A percentile compares a stretch with the other conserved stretches of the same genome.
These are phyloP conservation scores for Leptoxyphium fumago DNA, from an alignment of 2,329 filamentous ascomycete species.

Conservation along the genomic window DNA sequence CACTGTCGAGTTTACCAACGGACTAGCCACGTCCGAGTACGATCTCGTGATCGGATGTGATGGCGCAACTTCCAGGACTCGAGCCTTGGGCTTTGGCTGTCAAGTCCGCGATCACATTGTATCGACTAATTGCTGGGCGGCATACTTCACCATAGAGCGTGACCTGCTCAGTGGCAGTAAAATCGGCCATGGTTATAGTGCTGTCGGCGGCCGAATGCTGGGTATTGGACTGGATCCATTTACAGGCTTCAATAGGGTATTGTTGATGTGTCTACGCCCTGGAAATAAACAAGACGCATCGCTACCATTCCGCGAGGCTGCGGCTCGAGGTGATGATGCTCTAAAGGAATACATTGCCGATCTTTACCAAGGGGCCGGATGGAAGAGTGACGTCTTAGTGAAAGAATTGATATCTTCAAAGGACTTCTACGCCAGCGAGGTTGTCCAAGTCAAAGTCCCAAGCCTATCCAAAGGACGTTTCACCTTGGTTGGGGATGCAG, in stretches of 20 bases:
- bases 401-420: constrained; percentile 7
- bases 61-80: constrained; percentile 32
- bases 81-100: constrained; percentile 29
- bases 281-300: constrained; percentile 14
- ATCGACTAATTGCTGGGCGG: constrained; percentile 25
- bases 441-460: constrained; percentile 21
- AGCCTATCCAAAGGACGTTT: constrained; percentile 20
- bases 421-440: constrained; percentile 14
- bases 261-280: constrained; percentile 24
- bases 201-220: constrained; percentile 25
- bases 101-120: constrained; percentile 25
- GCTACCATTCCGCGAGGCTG: constrained; percentile 26
- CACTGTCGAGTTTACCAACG: constrained; percentile 28
- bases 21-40: constrained; percentile 22
- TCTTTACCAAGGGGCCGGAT: constrained; percentile 8
- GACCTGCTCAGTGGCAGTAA: constrained; percentile 26
- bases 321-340: constrained; percentile 20
- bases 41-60: constrained; percentile 37
- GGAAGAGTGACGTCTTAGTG: constrained; percentile 9
- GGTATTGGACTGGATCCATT: constrained; percentile 20
- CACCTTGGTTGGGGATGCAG: constrained; percentile 28
- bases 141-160: constrained; percentile 27
- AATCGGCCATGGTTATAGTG: constrained; percentile 24
- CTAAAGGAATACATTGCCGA: constrained; percentile 20
- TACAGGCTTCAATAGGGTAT: constrained; percentile 19